Percentiles rank a stretch among this genome's conserved stretches.
Conservation (phyloP, 352 stramenopile species). For the Ophiocytium majus region DNA sequence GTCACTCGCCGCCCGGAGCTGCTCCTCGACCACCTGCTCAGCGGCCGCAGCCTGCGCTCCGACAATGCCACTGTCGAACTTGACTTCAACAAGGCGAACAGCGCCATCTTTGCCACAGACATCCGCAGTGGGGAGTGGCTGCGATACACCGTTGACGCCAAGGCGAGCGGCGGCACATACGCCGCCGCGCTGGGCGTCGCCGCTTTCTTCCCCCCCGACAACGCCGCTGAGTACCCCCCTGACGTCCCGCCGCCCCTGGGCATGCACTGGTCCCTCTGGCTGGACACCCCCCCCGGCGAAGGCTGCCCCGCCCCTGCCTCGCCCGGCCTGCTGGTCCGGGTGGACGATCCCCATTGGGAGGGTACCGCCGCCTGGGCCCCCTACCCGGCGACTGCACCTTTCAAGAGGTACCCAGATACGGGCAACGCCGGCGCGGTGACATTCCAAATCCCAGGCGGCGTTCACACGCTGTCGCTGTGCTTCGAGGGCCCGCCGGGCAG, state of each 20-base stretch:
- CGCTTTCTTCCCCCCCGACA: neutral
- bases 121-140: neutral
- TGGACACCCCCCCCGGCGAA: neutral
- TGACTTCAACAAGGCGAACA: neutral
- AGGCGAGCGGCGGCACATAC: neutral
- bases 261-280: neutral
- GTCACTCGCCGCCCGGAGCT: neutral
- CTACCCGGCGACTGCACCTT: neutral
- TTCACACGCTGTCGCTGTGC: neutral
- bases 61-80: neutral
- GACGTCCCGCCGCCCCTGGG: no score
- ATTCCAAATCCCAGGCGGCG: neutral
- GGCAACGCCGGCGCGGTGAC: neutral
- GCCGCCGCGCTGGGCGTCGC: neutral
- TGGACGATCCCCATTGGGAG: neutral
- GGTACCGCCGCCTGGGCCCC: neutral
- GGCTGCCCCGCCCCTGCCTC: neutral
- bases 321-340: neutral
- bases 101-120: neutral
- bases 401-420: neutral
- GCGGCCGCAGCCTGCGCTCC: neutral
- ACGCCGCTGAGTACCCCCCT: no score
- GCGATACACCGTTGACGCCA: neutral
- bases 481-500: neutral
- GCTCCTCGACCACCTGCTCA: neutral